A percentile compares a stretch with the other conserved stretches of the same genome.
Evolutionary conservation across 768 basidiomycete genomes (phyloP).

Genomic region (Suillus hirtellus): DNA sequence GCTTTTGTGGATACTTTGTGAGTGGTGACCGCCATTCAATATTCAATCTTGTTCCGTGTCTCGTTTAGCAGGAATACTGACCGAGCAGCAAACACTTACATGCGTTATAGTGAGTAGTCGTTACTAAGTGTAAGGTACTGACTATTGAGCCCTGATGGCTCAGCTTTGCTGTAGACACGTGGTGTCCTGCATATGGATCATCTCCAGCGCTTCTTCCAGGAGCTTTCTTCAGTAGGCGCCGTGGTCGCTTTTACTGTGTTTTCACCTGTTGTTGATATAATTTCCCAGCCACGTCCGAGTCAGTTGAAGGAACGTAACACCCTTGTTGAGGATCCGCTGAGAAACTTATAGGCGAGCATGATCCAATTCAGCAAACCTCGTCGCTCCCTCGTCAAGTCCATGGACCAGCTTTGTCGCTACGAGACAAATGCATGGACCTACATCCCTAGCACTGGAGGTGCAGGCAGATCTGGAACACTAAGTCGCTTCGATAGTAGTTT

Average conservation of each 20-base stretch:
- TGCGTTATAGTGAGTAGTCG: not conserved
- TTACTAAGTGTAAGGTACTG: not conserved
- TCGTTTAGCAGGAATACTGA: not conserved
- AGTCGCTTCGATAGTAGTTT: constrained; percentile 95
- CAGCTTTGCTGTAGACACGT: not conserved
- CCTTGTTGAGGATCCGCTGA: constrained; percentile 95
- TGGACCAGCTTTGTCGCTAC: constrained; percentile 92
- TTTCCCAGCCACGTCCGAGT: not conserved
- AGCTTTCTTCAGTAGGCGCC: not conserved
- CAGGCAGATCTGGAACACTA: constrained; percentile 78
- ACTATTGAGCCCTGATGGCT: not conserved
- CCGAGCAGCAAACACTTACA: not conserved
- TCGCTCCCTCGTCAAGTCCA: constrained; percentile 81
- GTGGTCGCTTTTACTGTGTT: constrained; percentile 57
- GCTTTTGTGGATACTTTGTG: not conserved
- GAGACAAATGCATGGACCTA: constrained; percentile 90
- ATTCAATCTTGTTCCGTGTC: not conserved
- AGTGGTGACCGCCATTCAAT: not conserved
- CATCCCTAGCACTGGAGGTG: constrained; percentile 37
- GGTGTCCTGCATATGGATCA: not conserved
- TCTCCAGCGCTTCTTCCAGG: not conserved
- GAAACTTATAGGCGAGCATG: constrained; percentile 96
- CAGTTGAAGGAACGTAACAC: constrained; percentile 85
- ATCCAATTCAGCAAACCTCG: constrained; percentile 99
- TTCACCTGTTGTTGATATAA: not conserved